These are phyloP conservation scores for Lasiodiplodia theobromae DNA, from an alignment of 2,329 filamentous ascomycete species.

Conservation along the genomic window DNA sequence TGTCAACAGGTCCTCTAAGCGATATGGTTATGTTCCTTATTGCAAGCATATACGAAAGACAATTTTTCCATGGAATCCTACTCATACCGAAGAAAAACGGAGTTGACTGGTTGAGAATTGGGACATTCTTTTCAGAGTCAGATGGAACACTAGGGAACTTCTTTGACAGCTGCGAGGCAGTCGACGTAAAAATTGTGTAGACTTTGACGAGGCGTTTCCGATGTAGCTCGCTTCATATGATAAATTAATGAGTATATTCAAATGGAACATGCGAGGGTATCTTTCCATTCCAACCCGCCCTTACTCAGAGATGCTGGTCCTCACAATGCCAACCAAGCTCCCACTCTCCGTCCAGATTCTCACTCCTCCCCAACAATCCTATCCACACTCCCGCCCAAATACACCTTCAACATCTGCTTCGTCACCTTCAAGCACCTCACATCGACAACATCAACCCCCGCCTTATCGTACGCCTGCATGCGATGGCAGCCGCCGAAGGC, in stretches of 20 bases:
- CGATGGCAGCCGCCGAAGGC: conserved; percentile 31
- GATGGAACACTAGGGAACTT: rapidly evolving
- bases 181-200: not conserved
- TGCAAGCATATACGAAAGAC: no score
- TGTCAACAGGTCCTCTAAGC: no score
- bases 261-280: not conserved
- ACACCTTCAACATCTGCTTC: conserved; percentile 31
- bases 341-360: not conserved
- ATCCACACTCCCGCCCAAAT: conserved; percentile 30
- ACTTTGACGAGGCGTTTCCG: no score
- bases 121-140: rapidly evolving
- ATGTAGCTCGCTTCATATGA: no score
- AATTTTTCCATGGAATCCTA: rapidly evolving
- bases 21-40: no score
- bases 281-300: not conserved
- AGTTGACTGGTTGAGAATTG: no score
- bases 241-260: not conserved
- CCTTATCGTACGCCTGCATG: conserved; percentile 30
- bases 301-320: no score
- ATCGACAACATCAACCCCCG: conserved; percentile 24
- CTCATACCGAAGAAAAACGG: no score
- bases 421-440: conserved; percentile 29
- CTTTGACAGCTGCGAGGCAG: no score
- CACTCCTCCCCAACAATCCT: conserved; percentile 28
- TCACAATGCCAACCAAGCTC: not conserved